Base-by-base conservation (phyloP, 2,329 filamentous ascomycete genomes). In the Coleophoma crateriformis region DNA sequence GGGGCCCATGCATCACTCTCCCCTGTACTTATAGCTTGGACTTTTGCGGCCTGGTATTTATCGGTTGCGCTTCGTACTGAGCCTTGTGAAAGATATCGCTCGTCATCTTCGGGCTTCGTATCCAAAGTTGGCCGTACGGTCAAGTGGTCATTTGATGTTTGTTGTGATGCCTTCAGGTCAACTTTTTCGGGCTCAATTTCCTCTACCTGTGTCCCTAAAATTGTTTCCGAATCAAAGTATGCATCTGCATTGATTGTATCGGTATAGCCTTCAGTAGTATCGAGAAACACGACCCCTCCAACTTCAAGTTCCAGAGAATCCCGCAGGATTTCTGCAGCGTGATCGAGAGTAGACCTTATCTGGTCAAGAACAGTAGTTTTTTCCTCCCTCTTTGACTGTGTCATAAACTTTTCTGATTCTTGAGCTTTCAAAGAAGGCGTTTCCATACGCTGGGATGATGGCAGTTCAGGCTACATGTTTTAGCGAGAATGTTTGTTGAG, bases 241-340 rank as follows among this genome's bases (percentile, higher is more conserved):
- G 51, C 47, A 11, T 55, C 50, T 2, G 17, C 50, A 17, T 47
- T 48, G 6, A 50, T 54, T 38, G 41, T 46, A 15, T 57, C 55
- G 7, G 50, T 52, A 34, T 57, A 56, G 1, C 56, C 53, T 27
- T 55, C 44, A n/a, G 60, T 49, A 10, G 58, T 56, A 43, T 63
- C 61, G 12, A 64, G 49, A 40, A 64, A 63, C 2, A 60, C 56
- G 33, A 63, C 59, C 4, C 61, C 61, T 10, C 62, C 62, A 42
- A 52, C 55, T 7, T 45, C 54, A 14, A 63, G 47, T 48, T 63
- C 62, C 3, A 64, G 48, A 43, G 59, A 62, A 40, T 62, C 59
- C 33, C 56, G 53, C 19, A 64, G 50, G 19, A 62, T 59, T 13
- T 58, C 49, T 7, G 62, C 61, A 11, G 61, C 61, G 35, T 58